Conservation (phyloP, 2,329 filamentous ascomycete genomes). For the Penicillium sp. region DNA sequence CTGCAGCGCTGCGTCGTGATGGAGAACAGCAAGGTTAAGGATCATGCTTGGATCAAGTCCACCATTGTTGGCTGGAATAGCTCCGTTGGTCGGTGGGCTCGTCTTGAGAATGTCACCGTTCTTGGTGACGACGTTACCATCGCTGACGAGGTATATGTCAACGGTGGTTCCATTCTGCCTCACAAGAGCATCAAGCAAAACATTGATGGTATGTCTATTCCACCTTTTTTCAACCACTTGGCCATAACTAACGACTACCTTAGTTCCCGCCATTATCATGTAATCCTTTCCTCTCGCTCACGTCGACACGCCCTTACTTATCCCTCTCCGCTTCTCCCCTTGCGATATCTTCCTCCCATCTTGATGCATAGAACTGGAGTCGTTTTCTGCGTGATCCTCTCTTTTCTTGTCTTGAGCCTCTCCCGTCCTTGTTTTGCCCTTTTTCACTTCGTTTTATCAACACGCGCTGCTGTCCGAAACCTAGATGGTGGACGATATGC, state of each 20-base stretch:
- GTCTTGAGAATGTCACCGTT: conserved; percentile 96
- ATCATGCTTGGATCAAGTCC: conserved; percentile 98
- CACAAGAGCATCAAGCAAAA: conserved; percentile 99
- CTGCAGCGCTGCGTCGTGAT: conserved; percentile 90
- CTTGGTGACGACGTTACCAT: conserved; percentile 96
- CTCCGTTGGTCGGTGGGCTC: conserved; percentile 89
- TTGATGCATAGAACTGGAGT: conserved; percentile 38
- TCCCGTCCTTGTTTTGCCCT: conserved; percentile 13
- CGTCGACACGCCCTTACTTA: conserved; percentile 26
- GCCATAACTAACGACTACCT: conserved; percentile 9
- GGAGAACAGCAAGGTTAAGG: conserved; percentile 87
- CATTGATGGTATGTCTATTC: conserved; percentile 62
- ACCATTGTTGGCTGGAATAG: conserved; percentile 99
- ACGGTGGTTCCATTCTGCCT: conserved; percentile 87
- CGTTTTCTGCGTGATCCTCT: conserved; percentile 29
- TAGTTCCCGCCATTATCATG: conserved; percentile 48
- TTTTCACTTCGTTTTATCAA: conserved; percentile 15
- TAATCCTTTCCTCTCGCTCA: conserved; percentile 31
- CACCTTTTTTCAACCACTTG: background rate
- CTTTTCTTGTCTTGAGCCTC: conserved; percentile 17
- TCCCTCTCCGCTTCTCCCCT: conserved; percentile 21
- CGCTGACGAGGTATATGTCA: conserved; percentile 97
- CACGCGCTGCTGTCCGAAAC: conserved; percentile 21
- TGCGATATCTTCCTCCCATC: conserved; percentile 23
- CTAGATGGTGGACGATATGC: conserved; percentile 30